phyloP scores from a whole-genome alignment of 768 basidiomycete species.

The Glaciozyma antarctica region DNA sequence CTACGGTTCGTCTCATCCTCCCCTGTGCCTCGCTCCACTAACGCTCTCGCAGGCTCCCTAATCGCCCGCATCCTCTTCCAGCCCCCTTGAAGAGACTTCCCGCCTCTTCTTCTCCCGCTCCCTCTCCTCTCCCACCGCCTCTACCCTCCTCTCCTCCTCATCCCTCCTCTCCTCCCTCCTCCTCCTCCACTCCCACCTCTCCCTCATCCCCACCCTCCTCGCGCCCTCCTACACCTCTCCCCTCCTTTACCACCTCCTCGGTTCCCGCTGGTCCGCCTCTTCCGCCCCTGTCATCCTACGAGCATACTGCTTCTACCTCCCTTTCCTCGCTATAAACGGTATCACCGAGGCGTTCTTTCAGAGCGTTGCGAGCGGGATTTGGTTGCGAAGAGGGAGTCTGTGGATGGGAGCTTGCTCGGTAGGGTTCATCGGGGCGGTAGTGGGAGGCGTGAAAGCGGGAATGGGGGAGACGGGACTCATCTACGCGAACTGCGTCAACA shows the following conservation, averaged over 20 bases:
- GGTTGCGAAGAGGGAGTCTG: conserved; percentile 57
- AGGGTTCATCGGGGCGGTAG: conserved; percentile 52
- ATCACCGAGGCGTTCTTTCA: conserved; percentile 83
- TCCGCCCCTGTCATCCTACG: conserved; percentile 68
- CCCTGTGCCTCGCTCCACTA: not conserved
- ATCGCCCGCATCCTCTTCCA: conserved; percentile 88
- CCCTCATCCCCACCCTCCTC: conserved; percentile 51
- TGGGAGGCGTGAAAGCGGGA: conserved; percentile 41
- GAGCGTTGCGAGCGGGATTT: conserved; percentile 57
- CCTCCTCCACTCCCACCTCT: conserved; percentile 47
- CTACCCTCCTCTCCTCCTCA: conserved; percentile 5
- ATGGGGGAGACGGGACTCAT: conserved; percentile 48
- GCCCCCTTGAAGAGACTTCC: conserved; percentile 84
- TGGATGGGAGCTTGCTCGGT: conserved; percentile 74
- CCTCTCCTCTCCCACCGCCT: conserved; percentile 33
- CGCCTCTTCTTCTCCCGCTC: conserved; percentile 77
- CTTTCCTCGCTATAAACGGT: conserved; percentile 80
- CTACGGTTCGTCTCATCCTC: conserved; percentile 56
- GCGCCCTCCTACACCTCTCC: conserved; percentile 62
- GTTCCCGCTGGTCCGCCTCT: conserved; percentile 54
- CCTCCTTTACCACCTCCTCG: conserved; percentile 62
- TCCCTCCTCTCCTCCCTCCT: conserved; percentile 55
- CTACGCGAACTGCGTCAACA: conserved; percentile 35
- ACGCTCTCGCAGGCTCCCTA: conserved; percentile 60
- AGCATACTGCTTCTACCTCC: conserved; percentile 81